Base-by-base conservation (phyloP, 1,139 yeast genomes). In the Eremothecium gossypii region DNA sequence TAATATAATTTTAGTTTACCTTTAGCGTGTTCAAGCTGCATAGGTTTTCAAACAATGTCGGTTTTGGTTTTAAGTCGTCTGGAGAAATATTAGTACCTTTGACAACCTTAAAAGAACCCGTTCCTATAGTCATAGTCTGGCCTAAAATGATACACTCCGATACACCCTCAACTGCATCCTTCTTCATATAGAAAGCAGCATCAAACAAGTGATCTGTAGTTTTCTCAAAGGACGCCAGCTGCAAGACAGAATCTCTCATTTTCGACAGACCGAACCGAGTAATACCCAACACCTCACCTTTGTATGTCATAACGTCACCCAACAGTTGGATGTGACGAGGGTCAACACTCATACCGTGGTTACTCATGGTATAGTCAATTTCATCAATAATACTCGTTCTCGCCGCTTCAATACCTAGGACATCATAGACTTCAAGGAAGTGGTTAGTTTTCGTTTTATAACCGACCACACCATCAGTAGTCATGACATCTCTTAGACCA, bases 261-360 rank as follows among this genome's bases (percentile, higher is more conserved):
- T 93, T 93, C 57, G 96, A 89, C 54, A 93, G 73, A 53, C 99
- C 99, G 58, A 93, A 93, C 66, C 99, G 76, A 3, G 99, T 93
- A 60, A 93, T 93, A 65, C 99, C 98, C 55, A 93, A 73, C 7
- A 93, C 95, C 61, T 93, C 98, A 46, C 99, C 99, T 68, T 91
- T 93, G 64, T 86, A 93, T 0, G 97, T 86, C 99, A 93, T 93
- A 44, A 93, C 98, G 63, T 93, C 99, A 49, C 98, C 98, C 49
- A 93, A 69, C 41, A 93, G 70, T 68, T 91, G 98, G 62, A 93
- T 87, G 67, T 93, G 99, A 71, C 99, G 95, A 49, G 98, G 98
- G 71, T 93, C 99, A 45, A 93, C 97, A 63, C 95, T 85, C 98
- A 93, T 93, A 66, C 98, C 98, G 71, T 93, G 98, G 65, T 87